Base-by-base conservation (phyloP, 2,329 filamentous ascomycete genomes). In the Plenodomus tracheiphilus region DNA sequence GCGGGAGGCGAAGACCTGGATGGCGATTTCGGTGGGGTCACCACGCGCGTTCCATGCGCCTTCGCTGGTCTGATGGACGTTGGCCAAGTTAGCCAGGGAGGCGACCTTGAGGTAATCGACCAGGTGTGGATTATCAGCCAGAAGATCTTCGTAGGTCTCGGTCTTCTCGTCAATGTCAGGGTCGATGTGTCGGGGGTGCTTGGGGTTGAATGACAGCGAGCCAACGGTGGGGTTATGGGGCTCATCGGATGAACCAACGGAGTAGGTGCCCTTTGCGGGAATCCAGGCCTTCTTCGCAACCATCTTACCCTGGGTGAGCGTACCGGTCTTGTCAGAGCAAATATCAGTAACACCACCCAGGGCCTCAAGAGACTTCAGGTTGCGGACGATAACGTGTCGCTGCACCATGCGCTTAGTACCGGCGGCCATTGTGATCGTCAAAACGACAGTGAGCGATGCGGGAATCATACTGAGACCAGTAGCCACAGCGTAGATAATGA, bases 1-100 rank as follows among this genome's bases (percentile, higher is more conserved):
- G n/a, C 86, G 81, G 22, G 81, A 82, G 2, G 85, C 85, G 63
- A 89, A 88, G 0, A 90, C 86, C 59, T 89, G 85, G 39, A 89
- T 86, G 2, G 87, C 86, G 52, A 89, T 87, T 60, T 89, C 86
- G 0, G 86, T 89, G 2, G 68, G 69, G 36, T 72, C 69, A 43
- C 69, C 69, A 41, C 59, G 62, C 11, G 68, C 66, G 22, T 64
- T 60, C 69, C 69, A 72, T 13, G 57, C 51, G 16, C 73, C 69
- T 40, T 76, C 70, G 1, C 69, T 71, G 2, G 74, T 70, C 34
- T 74, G 72, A 39, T 72, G 71, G 10, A 84, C 73, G 3, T 74
- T 76, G 3, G 79, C 79, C 25, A 82, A 69, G 58, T 81, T 82
- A 39, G 78, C 78, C 34, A 75, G 60, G 9, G 72, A 71, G 19